Conservation (phyloP, 306 rosid genomes). For the Comarum palustre region DNA sequence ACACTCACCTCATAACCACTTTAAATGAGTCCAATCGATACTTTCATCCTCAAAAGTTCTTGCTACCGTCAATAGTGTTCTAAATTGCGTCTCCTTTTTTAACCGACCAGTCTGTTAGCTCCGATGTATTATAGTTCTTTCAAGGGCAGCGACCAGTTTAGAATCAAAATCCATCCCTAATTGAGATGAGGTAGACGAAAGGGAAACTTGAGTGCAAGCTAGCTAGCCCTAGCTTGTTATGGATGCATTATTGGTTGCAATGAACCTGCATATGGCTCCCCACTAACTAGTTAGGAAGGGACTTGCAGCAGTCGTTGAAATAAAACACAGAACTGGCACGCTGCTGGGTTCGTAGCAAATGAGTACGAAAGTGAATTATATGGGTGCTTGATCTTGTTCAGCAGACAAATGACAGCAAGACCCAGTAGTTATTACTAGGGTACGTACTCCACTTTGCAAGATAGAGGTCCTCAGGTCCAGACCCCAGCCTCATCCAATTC, state of each 20-base stretch:
- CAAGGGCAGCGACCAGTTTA: background rate
- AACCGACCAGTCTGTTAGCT: background rate
- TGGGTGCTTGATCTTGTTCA: background rate
- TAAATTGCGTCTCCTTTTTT: background rate
- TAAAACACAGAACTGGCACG: background rate
- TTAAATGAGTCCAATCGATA: no score
- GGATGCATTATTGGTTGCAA: slow-evolving; percentile 8
- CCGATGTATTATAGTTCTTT: background rate
- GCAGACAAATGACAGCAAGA: background rate
- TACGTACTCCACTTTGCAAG: background rate
- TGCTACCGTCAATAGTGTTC: background rate
- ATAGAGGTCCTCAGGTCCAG: background rate
- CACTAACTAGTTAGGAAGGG: background rate
- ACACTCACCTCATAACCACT: no score
- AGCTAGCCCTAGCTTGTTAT: background rate
- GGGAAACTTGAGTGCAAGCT: background rate
- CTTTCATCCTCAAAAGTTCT: no score
- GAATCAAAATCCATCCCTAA: background rate
- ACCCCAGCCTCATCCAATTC: background rate
- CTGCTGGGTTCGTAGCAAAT: background rate
- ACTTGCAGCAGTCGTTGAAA: background rate
- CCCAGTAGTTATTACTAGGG: background rate
- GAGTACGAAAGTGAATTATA: background rate
- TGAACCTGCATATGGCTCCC: background rate
- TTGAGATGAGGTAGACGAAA: background rate